These are phyloP conservation scores for Ophiostoma pallidulum DNA, from an alignment of 2,329 filamentous ascomycete genomes.

Conservation along the genomic window DNA sequence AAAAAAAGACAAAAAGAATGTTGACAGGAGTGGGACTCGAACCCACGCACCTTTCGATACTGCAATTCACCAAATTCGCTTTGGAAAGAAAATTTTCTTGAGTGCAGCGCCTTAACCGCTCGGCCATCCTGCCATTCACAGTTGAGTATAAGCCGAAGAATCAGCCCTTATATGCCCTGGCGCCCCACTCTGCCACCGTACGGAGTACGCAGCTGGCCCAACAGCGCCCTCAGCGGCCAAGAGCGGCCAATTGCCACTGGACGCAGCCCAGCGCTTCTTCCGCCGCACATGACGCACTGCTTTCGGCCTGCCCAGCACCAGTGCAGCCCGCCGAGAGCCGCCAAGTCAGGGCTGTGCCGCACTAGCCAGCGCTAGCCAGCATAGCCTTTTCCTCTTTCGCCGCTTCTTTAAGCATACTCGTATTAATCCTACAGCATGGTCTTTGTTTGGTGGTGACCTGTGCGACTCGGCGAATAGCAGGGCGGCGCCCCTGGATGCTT, in stretches of 20 bases:
- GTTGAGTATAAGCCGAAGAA: background rate
- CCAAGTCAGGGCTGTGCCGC: background rate
- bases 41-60: conserved; percentile 16
- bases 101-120: conserved; percentile 16
- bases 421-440: too few species aligned
- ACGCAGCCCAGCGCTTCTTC: too few species aligned
- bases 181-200: background rate
- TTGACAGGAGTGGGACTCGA: conserved; percentile 16
- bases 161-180: background rate
- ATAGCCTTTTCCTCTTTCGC: background rate
- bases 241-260: too few species aligned
- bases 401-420: too few species aligned
- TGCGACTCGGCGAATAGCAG: background rate
- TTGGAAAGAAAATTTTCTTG: conserved; percentile 13
- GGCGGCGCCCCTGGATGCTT: background rate
- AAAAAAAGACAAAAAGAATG: background rate
- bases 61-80: conserved; percentile 11
- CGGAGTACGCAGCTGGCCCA: too few species aligned
- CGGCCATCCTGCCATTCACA: conserved; percentile 13
- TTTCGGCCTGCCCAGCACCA: background rate
- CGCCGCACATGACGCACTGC: background rate
- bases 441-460: background rate
- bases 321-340: background rate
- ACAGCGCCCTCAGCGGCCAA: too few species aligned
- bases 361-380: background rate